Percentiles rank a stretch among this genome's conserved stretches.
These are phyloP conservation scores for Plasmodium billcollinsi DNA, from an alignment of 169 alveolate species.

Conservation along the genomic window DNA sequence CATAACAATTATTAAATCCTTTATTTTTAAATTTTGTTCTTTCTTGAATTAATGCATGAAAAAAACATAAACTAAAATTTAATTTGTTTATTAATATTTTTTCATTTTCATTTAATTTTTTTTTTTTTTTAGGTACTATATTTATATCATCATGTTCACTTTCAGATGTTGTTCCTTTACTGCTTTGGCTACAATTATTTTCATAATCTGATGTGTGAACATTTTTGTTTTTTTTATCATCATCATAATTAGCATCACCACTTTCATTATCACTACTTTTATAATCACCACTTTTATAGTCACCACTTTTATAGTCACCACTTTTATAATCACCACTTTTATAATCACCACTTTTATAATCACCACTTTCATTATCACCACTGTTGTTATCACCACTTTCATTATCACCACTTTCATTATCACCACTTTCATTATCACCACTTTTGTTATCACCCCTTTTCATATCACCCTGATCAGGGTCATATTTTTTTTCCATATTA, in stretches of 20 bases:
- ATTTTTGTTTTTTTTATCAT: too few relatives aligned
- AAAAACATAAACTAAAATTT: constrained; percentile 64
- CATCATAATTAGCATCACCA: too few relatives aligned
- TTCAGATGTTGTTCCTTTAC: too few relatives aligned
- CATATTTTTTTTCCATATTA: constrained; percentile 2
- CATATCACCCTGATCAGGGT: neutral
- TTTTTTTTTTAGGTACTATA: neutral
- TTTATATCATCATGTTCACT: too few relatives aligned
- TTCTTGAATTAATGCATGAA: constrained; percentile 73
- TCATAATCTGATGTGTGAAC: too few relatives aligned
- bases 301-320: too few relatives aligned
- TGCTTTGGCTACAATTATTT: too few relatives aligned
- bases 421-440: neutral
- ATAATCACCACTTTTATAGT: too few relatives aligned
- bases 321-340: too few relatives aligned
- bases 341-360: too few relatives aligned
- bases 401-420: neutral
- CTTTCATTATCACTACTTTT: too few relatives aligned
- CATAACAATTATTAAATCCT: constrained; percentile 58
- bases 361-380: neutral
- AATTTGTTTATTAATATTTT: constrained; percentile 52
- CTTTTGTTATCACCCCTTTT: neutral
- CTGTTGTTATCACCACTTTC: neutral
- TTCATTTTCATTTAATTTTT: constrained; percentile 42
- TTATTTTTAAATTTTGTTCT: constrained; percentile 70